phyloP scores from a whole-genome alignment of 1,139 yeast genomes.

The Kodamaea plutei region DNA sequence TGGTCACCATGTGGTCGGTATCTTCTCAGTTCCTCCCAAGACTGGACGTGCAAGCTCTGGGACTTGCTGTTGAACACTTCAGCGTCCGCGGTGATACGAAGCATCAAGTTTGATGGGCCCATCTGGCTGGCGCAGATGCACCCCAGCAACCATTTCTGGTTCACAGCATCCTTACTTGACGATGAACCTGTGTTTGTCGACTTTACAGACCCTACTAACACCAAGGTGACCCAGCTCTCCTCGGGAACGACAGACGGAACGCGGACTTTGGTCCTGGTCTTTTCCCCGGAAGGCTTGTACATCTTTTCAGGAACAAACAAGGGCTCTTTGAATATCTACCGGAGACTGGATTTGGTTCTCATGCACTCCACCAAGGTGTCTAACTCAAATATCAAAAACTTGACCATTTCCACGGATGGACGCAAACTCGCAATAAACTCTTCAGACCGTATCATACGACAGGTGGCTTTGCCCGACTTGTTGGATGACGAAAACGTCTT shows the following conservation, averaged over 20 bases:
- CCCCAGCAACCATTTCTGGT: slow-evolving; percentile 43
- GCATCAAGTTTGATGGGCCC: slow-evolving; percentile 60
- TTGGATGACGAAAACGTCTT: slow-evolving; percentile 14
- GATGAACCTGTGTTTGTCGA: slow-evolving; percentile 59
- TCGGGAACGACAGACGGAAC: neutral
- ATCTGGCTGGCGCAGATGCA: slow-evolving; percentile 65
- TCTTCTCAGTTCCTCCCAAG: slow-evolving; percentile 72
- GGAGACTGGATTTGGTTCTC: slow-evolving; percentile 23
- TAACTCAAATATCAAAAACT: slow-evolving; percentile 67
- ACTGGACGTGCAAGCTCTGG: slow-evolving; percentile 84
- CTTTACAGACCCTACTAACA: slow-evolving; percentile 13
- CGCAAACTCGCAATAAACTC: slow-evolving; percentile 71
- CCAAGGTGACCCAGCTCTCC: slow-evolving; percentile 9
- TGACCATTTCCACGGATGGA: slow-evolving; percentile 64
- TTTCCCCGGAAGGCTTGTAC: slow-evolving; percentile 46
- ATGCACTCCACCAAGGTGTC: slow-evolving; percentile 55
- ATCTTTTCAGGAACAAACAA: slow-evolving; percentile 74
- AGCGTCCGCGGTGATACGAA: slow-evolving; percentile 37
- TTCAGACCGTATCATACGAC: slow-evolving; percentile 79
- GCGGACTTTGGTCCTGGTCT: slow-evolving; percentile 29
- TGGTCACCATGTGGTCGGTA: slow-evolving; percentile 80
- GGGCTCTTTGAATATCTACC: slow-evolving; percentile 66
- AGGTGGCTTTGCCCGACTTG: slow-evolving; percentile 53
- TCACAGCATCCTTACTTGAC: slow-evolving; percentile 47
- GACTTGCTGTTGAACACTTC: slow-evolving; percentile 43